A percentile compares a stretch with the other conserved stretches of the same genome.
These are phyloP conservation scores for Cercospora brassicicola DNA, from an alignment of 2,329 filamentous ascomycete species.

Conservation along the genomic window DNA sequence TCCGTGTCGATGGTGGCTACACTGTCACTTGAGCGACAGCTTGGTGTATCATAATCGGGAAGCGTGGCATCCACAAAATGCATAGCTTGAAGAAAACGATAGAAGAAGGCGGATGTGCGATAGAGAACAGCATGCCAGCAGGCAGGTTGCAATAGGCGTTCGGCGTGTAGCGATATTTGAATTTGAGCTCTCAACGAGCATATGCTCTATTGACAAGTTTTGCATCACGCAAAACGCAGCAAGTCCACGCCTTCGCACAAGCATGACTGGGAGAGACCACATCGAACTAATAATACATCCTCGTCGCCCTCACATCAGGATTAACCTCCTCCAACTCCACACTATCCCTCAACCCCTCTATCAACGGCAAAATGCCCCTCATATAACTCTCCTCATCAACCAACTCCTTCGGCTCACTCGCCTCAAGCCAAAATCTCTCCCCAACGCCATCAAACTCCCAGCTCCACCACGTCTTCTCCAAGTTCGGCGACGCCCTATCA, in stretches of 20 bases:
- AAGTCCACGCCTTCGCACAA: not conserved
- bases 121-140: not conserved
- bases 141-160: not conserved
- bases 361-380: conserved; percentile 40
- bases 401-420: conserved; percentile 32
- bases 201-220: not conserved
- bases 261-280: too few species aligned
- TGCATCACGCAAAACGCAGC: not conserved
- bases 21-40: conserved; percentile 40
- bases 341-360: conserved; percentile 40
- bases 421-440: conserved; percentile 38
- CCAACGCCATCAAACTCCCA: conserved; percentile 39
- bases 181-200: not conserved
- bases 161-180: not conserved
- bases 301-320: conserved; percentile 38
- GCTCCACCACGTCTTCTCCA: conserved; percentile 43
- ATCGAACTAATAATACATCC: conserved; percentile 23
- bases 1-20: conserved; percentile 48
- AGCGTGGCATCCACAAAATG: not conserved
- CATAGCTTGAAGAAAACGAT: not conserved
- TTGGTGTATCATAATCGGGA: not conserved
- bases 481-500: conserved; percentile 35
- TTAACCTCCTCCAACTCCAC: conserved; percentile 43
- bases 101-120: not conserved
- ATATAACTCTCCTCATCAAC: conserved; percentile 44